Conservation (phyloP, 345 rosid species). For the Trapa incisa region DNA sequence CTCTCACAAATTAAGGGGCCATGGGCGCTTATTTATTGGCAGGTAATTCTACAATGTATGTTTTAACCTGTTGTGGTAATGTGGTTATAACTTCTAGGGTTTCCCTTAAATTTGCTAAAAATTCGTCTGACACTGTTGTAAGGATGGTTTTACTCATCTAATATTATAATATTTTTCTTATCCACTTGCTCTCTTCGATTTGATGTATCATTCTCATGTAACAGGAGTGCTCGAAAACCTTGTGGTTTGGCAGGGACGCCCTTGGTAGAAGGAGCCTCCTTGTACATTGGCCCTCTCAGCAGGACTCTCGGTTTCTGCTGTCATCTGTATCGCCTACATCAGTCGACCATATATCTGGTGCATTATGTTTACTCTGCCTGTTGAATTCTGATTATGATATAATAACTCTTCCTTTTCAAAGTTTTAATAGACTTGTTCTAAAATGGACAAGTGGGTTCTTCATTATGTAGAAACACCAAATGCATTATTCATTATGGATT, state of each 20-base stretch:
- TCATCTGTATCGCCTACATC: constrained; percentile 59
- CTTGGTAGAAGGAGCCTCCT: constrained; percentile 88
- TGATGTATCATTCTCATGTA: constrained; percentile 1
- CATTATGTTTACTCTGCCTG: constrained; percentile 9
- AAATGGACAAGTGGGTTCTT: neutral
- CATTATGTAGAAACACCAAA: neutral
- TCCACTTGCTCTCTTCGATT: neutral
- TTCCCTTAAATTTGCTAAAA: neutral
- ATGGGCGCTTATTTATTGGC: constrained; percentile 82
- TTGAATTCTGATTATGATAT: neutral
- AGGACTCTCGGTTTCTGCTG: constrained; percentile 51
- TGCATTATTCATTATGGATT: neutral
- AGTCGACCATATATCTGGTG: constrained; percentile 32
- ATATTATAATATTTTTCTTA: neutral
- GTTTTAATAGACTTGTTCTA: neutral
- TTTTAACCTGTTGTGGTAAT: constrained; percentile 1
- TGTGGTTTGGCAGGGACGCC: constrained; percentile 90
- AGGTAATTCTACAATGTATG: constrained; percentile 42
- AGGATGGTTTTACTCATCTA: neutral
- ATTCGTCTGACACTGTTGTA: neutral
- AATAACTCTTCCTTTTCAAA: neutral
- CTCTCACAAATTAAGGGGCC: constrained; percentile 76
- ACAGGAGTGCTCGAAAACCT: constrained; percentile 59
- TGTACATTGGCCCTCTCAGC: constrained; percentile 71
- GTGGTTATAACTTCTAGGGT: neutral